These are phyloP conservation scores for Copromyces sp. DNA, from an alignment of 495 filamentous ascomycete genomes.

Conservation along the genomic window DNA sequence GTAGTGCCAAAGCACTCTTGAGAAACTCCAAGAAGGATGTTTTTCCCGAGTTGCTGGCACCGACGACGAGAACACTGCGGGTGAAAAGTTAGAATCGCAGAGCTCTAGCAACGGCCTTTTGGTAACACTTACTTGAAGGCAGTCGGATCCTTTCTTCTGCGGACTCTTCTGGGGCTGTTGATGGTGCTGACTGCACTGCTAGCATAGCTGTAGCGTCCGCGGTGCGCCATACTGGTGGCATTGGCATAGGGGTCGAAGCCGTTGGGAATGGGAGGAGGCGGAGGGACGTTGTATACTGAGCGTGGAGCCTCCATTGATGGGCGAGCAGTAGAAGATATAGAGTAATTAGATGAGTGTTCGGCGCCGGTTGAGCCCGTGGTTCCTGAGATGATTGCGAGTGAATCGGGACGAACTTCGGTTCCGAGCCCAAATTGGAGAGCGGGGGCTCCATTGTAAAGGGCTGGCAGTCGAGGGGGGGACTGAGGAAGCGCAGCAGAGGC, in stretches of 20 bases:
- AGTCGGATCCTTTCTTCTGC: constrained; percentile 91
- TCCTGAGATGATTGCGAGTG: constrained; percentile 51
- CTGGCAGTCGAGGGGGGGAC: constrained; percentile 70
- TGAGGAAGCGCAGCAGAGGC: constrained; percentile 48
- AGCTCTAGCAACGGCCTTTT: not conserved
- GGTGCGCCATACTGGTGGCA: constrained; percentile 92
- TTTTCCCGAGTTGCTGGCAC: constrained; percentile 83
- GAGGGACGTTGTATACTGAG: constrained; percentile 23
- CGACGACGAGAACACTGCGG: constrained; percentile 76
- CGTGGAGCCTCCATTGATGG: constrained; percentile 35
- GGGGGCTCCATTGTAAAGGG: constrained; percentile 50
- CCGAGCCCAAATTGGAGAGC: constrained; percentile 54
- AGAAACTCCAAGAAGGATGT: constrained; percentile 96
- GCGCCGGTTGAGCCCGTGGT: constrained; percentile 14
- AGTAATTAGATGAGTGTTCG: constrained; percentile 23
- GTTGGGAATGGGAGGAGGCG: constrained; percentile 46
- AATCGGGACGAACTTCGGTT: constrained; percentile 58
- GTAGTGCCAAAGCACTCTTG: constrained; percentile 68
- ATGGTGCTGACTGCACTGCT: constrained; percentile 85
- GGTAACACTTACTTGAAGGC: constrained; percentile 80
- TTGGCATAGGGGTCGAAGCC: constrained; percentile 65
- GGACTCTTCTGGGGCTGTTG: constrained; percentile 86
- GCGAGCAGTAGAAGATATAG: constrained; percentile 24
- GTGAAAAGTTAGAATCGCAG: not conserved
- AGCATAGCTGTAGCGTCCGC: constrained; percentile 93